Conservation (phyloP, 2,329 filamentous ascomycete genomes). For the Curvularia verruculosa region DNA sequence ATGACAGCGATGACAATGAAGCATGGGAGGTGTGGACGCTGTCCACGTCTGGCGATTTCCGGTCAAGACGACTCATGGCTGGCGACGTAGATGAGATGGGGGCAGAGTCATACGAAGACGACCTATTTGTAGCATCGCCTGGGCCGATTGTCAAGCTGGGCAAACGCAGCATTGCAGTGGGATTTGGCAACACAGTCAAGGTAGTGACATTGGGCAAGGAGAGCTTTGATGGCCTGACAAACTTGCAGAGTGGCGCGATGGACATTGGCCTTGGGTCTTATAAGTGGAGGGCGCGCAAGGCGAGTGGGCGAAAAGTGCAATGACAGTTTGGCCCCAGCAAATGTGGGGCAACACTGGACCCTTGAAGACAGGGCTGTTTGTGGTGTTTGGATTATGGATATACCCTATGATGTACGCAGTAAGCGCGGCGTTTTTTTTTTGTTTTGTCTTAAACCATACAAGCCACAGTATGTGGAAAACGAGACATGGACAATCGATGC, state of each 20-base stretch:
- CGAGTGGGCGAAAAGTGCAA: slow-evolving; percentile 22
- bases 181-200: slow-evolving; percentile 75
- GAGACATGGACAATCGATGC: not conserved
- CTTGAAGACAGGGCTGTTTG: not conserved
- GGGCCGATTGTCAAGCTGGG: slow-evolving; percentile 71
- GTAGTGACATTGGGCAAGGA: slow-evolving; percentile 71
- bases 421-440: slow-evolving; percentile 16
- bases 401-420: slow-evolving; percentile 14
- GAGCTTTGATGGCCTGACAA: slow-evolving; percentile 58
- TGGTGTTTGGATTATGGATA: slow-evolving; percentile 13
- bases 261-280: slow-evolving; percentile 20
- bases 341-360: slow-evolving; percentile 1
- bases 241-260: slow-evolving; percentile 14
- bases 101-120: slow-evolving; percentile 41
- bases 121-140: slow-evolving; percentile 68
- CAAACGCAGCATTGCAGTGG: slow-evolving; percentile 69
- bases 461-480: not conserved
- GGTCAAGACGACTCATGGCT: slow-evolving; percentile 46
- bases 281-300: slow-evolving; percentile 19
- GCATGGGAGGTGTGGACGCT: slow-evolving; percentile 63
- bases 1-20: slow-evolving; percentile 25
- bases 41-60: slow-evolving; percentile 54
- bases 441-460: too few species aligned
- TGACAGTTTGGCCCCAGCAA: slow-evolving; percentile 7
- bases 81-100: slow-evolving; percentile 23